phyloP scores from a whole-genome alignment of 2,329 filamentous ascomycete species.

The Verticillium isaacii region DNA sequence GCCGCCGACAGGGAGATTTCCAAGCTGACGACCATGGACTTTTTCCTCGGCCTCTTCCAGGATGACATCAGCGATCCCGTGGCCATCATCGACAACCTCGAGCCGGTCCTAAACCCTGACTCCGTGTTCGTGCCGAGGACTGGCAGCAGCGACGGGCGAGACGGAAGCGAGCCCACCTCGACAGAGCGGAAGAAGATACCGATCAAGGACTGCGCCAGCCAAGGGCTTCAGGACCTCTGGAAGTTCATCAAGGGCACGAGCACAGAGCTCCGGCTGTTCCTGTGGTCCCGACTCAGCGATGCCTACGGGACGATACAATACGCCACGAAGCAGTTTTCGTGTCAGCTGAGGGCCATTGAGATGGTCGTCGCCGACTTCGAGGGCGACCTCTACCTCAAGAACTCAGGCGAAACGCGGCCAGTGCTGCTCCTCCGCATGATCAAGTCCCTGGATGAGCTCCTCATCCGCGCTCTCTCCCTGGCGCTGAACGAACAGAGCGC shows the following conservation, averaged over 20 bases:
- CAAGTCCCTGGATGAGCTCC: conserved; percentile 72
- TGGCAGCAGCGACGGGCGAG: not conserved
- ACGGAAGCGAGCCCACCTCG: not conserved
- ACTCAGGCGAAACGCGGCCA: conserved; percentile 60
- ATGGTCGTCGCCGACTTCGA: conserved; percentile 64
- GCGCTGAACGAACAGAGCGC: conserved; percentile 62
- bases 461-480: conserved; percentile 66
- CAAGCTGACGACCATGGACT: conserved; percentile 91
- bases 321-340: conserved; percentile 81
- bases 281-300: conserved; percentile 88
- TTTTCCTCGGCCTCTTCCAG: conserved; percentile 86
- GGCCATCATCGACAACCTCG: conserved; percentile 82
- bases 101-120: conserved; percentile 80
- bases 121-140: conserved; percentile 39
- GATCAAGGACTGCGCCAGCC: conserved; percentile 47
- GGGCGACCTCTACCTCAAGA: conserved; percentile 57
- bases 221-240: conserved; percentile 70
- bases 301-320: conserved; percentile 86
- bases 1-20: conserved; percentile 88
- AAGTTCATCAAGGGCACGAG: conserved; percentile 80
- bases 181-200: conserved; percentile 21
- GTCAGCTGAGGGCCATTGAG: conserved; percentile 79
- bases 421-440: conserved; percentile 70
- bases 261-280: conserved; percentile 75
- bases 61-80: conserved; percentile 77